These are phyloP conservation scores for Ceratocystis harringtonii DNA, from an alignment of 2,329 filamentous ascomycete genomes.

Conservation along the genomic window DNA sequence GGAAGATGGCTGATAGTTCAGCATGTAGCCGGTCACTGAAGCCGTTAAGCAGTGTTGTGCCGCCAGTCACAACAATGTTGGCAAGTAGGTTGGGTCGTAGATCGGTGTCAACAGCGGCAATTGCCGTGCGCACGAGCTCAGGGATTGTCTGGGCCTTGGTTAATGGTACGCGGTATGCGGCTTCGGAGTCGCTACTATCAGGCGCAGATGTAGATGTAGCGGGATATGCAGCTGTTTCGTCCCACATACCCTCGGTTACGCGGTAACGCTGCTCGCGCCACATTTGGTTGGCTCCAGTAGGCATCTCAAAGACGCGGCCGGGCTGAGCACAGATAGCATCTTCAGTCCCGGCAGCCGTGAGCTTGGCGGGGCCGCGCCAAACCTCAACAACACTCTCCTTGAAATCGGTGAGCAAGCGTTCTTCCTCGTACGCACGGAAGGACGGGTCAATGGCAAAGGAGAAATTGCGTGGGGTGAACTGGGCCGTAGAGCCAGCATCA, in stretches of 20 bases:
- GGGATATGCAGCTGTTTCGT: constrained; percentile 58
- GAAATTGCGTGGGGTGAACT: constrained; percentile 61
- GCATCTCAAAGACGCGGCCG: constrained; percentile 88
- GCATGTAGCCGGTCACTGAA: constrained; percentile 81
- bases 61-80: constrained; percentile 88
- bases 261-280: constrained; percentile 80
- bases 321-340: constrained; percentile 59
- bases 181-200: not conserved
- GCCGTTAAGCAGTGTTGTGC: constrained; percentile 72
- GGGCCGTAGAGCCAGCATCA: constrained; percentile 66
- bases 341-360: constrained; percentile 52
- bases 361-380: constrained; percentile 67
- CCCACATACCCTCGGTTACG: constrained; percentile 80
- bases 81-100: constrained; percentile 66
- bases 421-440: constrained; percentile 75
- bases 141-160: constrained; percentile 68
- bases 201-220: constrained; percentile 21
- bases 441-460: constrained; percentile 45
- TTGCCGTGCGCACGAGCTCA: constrained; percentile 60
- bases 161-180: constrained; percentile 27
- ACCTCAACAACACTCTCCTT: constrained; percentile 95
- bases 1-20: constrained; percentile 69
- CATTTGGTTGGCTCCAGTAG: constrained; percentile 89
- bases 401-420: constrained; percentile 85
- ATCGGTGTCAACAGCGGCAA: constrained; percentile 76